Conservation (phyloP, 2,329 filamentous ascomycete genomes). For the Xenoacremonium recifei region DNA sequence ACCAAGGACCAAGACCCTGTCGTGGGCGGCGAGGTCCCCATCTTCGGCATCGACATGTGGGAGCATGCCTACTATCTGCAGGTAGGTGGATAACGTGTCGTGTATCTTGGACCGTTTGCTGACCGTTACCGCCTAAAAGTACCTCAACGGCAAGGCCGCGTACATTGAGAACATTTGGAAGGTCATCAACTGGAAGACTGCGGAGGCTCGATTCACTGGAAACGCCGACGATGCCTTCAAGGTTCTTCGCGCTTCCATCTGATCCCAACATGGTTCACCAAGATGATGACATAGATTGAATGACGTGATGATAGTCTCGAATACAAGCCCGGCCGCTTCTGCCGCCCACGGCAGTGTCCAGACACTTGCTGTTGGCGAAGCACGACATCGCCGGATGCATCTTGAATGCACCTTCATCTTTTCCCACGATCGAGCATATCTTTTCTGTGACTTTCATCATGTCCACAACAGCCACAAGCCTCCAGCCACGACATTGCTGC, state of each 20-base stretch:
- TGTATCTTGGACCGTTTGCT: neutral
- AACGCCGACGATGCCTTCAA: constrained; percentile 45
- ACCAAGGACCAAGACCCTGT: constrained; percentile 87
- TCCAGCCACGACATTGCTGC: too few species aligned
- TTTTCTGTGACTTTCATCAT: too few species aligned
- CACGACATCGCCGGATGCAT: too few species aligned
- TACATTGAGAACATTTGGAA: constrained; percentile 78
- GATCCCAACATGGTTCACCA: constrained; percentile 8
- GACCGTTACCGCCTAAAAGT: constrained; percentile 48
- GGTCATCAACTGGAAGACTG: constrained; percentile 74
- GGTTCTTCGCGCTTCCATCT: constrained; percentile 42
- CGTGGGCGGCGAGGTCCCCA: constrained; percentile 59
- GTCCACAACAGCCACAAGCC: too few species aligned
- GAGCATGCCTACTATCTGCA: constrained; percentile 91
- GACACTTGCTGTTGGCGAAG: too few species aligned
- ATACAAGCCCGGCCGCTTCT: too few species aligned
- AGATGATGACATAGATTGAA: too few species aligned
- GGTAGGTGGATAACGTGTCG: constrained; percentile 39
- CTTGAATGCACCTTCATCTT: too few species aligned
- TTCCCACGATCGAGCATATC: too few species aligned
- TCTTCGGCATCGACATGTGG: constrained; percentile 87
- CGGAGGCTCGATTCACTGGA: constrained; percentile 60
- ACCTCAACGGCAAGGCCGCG: constrained; percentile 71
- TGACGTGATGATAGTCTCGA: neutral
- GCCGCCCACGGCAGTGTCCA: too few species aligned